Evolutionary conservation across 192 early-diverging fungal species (phyloP).

Genomic region (Backusella westeae): DNA sequence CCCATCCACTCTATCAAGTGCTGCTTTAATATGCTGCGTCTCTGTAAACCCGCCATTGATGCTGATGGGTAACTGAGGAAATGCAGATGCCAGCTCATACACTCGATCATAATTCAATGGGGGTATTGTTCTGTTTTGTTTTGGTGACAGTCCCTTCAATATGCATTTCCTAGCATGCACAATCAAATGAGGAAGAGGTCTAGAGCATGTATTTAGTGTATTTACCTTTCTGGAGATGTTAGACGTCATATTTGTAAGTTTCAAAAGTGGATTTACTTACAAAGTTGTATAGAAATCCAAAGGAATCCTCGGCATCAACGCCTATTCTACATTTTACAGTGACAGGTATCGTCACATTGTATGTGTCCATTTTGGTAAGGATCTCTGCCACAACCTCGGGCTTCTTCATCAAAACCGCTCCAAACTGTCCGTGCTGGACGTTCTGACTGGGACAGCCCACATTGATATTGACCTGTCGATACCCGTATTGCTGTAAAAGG

Average conservation of each 20-base stretch:
- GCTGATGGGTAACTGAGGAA: conserved; percentile 52
- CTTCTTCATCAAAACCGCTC: conserved; percentile 70
- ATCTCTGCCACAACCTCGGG: conserved; percentile 56
- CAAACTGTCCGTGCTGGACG: conserved; percentile 59
- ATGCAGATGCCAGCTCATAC: conserved; percentile 48
- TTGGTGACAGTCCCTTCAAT: conserved; percentile 62
- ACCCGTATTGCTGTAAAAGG: conserved; percentile 54
- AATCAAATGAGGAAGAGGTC: conserved; percentile 50
- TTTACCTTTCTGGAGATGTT: conserved; percentile 14
- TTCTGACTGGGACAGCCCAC: conserved; percentile 69
- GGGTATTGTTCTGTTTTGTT: conserved; percentile 67
- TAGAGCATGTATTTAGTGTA: conserved; percentile 15
- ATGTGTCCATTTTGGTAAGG: conserved; percentile 51
- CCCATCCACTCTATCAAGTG: conserved; percentile 53
- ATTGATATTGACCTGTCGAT: conserved; percentile 66
- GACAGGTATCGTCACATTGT: conserved; percentile 46
- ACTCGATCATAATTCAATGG: conserved; percentile 62
- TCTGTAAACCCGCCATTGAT: conserved; percentile 70
- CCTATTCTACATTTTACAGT: conserved; percentile 79
- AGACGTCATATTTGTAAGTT: too few species aligned
- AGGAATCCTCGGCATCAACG: conserved; percentile 65
- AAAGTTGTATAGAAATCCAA: conserved; percentile 55
- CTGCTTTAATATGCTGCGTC: conserved; percentile 41
- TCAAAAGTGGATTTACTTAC: conserved; percentile 22
- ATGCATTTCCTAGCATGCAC: conserved; percentile 72